Evolutionary conservation across 2,329 filamentous ascomycete genomes (phyloP).

Genomic region (Zelopaecilomyces penicillatus): DNA sequence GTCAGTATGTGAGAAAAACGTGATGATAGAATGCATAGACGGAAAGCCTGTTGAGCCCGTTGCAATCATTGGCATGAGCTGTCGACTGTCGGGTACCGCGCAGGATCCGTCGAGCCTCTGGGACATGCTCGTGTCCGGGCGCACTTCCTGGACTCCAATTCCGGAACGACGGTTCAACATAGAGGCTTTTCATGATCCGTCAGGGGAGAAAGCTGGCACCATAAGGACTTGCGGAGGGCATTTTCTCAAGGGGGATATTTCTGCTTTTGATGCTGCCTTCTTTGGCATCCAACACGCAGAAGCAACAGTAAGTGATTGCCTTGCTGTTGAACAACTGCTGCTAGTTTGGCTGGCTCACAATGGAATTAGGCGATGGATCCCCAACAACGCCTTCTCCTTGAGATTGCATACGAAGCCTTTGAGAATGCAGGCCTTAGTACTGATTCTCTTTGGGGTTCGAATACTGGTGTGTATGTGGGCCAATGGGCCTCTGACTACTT

Average conservation of each 20-base stretch:
- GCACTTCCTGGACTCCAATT: conserved; percentile 29
- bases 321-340: neutral
- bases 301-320: conserved; percentile 3
- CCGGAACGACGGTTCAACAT: conserved; percentile 39
- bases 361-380: conserved; percentile 26
- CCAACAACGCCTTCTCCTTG: conserved; percentile 34
- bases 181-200: conserved; percentile 28
- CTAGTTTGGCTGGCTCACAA: neutral
- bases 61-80: conserved; percentile 17
- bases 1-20: too few species aligned
- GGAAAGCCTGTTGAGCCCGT: conserved; percentile 10
- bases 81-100: conserved; percentile 13
- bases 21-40: neutral
- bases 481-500: conserved; percentile 17
- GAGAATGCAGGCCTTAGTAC: conserved; percentile 25
- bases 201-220: conserved; percentile 1
- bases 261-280: conserved; percentile 17
- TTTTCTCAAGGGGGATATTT: conserved; percentile 19
- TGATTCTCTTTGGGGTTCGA: conserved; percentile 16
- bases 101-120: conserved; percentile 10
- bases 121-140: conserved; percentile 14
- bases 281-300: conserved; percentile 16
- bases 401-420: conserved; percentile 19
- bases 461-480: conserved; percentile 23
- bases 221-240: conserved; percentile 14